phyloP scores from a whole-genome alignment of 306 rosid species.

The Fragaria iinumae region DNA sequence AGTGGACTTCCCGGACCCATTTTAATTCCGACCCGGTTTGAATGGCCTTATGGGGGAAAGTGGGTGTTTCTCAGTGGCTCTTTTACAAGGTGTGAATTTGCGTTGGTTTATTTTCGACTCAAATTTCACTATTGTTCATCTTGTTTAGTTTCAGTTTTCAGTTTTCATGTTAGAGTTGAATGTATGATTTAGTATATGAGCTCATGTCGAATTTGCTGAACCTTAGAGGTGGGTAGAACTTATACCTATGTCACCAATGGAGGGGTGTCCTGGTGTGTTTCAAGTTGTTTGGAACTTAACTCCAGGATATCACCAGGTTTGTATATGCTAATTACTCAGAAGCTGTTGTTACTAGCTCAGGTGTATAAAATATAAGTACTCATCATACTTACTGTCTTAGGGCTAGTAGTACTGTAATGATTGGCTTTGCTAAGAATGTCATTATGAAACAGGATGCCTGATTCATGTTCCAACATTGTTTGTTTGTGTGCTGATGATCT shows the following conservation, averaged over 20 bases:
- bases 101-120: slow-evolving; percentile 6
- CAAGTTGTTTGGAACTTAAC: slow-evolving; percentile 76
- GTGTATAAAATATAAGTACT: neutral
- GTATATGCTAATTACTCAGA: slow-evolving; percentile 9
- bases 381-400: neutral
- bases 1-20: slow-evolving; percentile 47
- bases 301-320: slow-evolving; percentile 86
- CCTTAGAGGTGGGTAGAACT: slow-evolving; percentile 60
- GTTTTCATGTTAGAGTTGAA: slow-evolving; percentile 5
- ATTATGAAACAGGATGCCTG: neutral
- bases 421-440: neutral
- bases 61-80: slow-evolving; percentile 68
- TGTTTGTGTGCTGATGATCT: neutral
- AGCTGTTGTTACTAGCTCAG: neutral
- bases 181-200: slow-evolving; percentile 17
- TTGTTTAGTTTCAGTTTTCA: slow-evolving; percentile 1
- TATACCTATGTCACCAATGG: slow-evolving; percentile 72
- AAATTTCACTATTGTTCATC: neutral
- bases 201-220: slow-evolving; percentile 25
- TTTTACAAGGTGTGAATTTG: no score
- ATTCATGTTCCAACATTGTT: neutral
- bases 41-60: slow-evolving; percentile 81
- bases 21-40: slow-evolving; percentile 56
- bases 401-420: neutral
- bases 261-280: slow-evolving; percentile 69